These are phyloP conservation scores for Candida chilensis DNA, from an alignment of 805 yeast species.

Conservation along the genomic window DNA sequence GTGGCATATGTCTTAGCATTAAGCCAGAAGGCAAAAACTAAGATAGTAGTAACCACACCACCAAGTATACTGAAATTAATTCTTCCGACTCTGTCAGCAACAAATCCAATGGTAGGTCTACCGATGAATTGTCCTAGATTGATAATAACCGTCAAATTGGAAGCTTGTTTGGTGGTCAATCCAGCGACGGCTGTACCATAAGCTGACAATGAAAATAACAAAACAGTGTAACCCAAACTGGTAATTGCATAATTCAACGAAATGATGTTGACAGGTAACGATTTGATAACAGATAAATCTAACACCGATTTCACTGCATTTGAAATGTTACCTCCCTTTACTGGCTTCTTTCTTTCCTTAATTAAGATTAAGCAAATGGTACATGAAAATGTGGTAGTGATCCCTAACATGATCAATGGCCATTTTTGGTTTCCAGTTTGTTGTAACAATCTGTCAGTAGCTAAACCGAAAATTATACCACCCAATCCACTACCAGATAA, in stretches of 20 bases:
- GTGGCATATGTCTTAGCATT: constrained; percentile 29
- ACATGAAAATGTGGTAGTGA: not conserved
- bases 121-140: constrained; percentile 40
- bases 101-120: constrained; percentile 35
- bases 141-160: constrained; percentile 33
- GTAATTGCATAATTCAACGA: constrained; percentile 18
- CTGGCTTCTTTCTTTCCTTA: not conserved
- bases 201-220: constrained; percentile 36
- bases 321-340: constrained; percentile 3
- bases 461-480: constrained; percentile 24
- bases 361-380: not conserved
- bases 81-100: constrained; percentile 36
- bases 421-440: not conserved
- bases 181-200: constrained; percentile 38
- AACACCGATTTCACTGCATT: constrained; percentile 5
- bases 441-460: constrained; percentile 17
- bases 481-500: constrained; percentile 29
- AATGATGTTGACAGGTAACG: constrained; percentile 7
- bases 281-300: constrained; percentile 6
- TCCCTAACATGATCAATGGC: constrained; percentile 1
- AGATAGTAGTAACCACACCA: constrained; percentile 21
- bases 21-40: constrained; percentile 41
- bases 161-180: constrained; percentile 26
- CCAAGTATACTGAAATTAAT: constrained; percentile 30
- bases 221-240: constrained; percentile 29